A percentile compares a stretch with the other conserved stretches of the same genome.
These are phyloP conservation scores for Penicillium cinerascens DNA, from an alignment of 495 filamentous ascomycete genomes.

Conservation along the genomic window DNA sequence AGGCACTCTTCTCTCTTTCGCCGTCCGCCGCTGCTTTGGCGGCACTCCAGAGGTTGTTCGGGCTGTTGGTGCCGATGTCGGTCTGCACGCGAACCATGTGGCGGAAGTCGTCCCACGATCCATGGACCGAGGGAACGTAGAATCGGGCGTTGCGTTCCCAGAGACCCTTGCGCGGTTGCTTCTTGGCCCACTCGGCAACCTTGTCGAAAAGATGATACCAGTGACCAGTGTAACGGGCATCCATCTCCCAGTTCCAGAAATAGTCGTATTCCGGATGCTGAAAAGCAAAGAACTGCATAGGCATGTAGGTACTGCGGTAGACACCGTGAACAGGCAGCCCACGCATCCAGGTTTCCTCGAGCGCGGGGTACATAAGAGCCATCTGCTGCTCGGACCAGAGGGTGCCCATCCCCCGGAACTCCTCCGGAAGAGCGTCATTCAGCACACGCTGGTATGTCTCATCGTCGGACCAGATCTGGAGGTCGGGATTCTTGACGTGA, in stretches of 20 bases:
- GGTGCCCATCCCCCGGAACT: slow-evolving; percentile 84
- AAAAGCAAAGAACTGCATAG: slow-evolving; percentile 87
- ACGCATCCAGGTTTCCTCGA: slow-evolving; percentile 68
- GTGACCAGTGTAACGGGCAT: slow-evolving; percentile 93
- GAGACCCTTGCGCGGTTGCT: slow-evolving; percentile 83
- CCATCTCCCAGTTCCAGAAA: slow-evolving; percentile 99
- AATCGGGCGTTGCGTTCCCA: slow-evolving; percentile 94
- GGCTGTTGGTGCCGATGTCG: slow-evolving; percentile 70
- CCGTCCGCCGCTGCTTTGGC: slow-evolving; percentile 33
- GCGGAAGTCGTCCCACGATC: slow-evolving; percentile 86
- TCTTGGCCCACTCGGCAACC: slow-evolving; percentile 67
- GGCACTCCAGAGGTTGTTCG: slow-evolving; percentile 67
- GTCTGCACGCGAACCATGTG: slow-evolving; percentile 90
- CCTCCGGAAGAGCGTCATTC: slow-evolving; percentile 67
- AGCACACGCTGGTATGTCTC: slow-evolving; percentile 62
- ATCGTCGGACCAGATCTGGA: slow-evolving; percentile 64
- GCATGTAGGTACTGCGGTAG: slow-evolving; percentile 89
- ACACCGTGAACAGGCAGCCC: slow-evolving; percentile 82
- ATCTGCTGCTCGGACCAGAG: slow-evolving; percentile 94
- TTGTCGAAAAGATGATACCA: slow-evolving; percentile 86
- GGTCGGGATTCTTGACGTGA: slow-evolving; percentile 62
- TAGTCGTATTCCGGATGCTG: slow-evolving; percentile 91
- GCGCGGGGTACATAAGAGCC: slow-evolving; percentile 76
- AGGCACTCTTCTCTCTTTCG: slow-evolving; percentile 38
- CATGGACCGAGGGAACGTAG: slow-evolving; percentile 86